A percentile compares a stretch with the other conserved stretches of the same genome.
These are phyloP conservation scores for Talaromyces sp. DNA, from an alignment of 2,329 filamentous ascomycete genomes.

Conservation along the genomic window DNA sequence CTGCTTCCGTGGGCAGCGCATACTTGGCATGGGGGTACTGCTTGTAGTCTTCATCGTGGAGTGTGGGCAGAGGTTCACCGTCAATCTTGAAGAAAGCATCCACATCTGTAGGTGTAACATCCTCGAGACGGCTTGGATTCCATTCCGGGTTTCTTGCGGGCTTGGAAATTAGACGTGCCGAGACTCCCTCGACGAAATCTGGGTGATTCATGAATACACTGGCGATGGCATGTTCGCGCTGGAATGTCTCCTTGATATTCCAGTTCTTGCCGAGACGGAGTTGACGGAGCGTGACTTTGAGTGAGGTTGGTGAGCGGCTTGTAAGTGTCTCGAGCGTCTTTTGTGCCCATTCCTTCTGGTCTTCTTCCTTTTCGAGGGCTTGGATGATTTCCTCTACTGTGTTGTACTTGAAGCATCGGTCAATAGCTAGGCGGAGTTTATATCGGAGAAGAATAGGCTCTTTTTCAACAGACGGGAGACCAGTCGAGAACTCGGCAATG, in stretches of 20 bases:
- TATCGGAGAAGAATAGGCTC: slow-evolving; percentile 64
- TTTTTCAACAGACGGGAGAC: slow-evolving; percentile 59
- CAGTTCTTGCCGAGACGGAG: slow-evolving; percentile 71
- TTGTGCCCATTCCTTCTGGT: slow-evolving; percentile 67
- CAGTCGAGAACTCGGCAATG: slow-evolving; percentile 85
- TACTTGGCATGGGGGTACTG: slow-evolving; percentile 68
- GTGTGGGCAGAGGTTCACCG: slow-evolving; percentile 51
- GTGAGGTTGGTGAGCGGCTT: slow-evolving; percentile 75
- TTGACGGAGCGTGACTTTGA: slow-evolving; percentile 78
- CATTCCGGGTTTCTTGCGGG: slow-evolving; percentile 62
- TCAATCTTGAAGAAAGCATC: slow-evolving; percentile 61
- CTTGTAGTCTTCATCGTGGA: slow-evolving; percentile 57
- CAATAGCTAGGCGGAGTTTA: slow-evolving; percentile 70
- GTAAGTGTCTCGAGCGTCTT: slow-evolving; percentile 71
- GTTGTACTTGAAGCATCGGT: slow-evolving; percentile 69
- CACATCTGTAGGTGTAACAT: slow-evolving; percentile 56
- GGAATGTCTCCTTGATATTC: slow-evolving; percentile 80
- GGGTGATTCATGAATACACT: slow-evolving; percentile 81
- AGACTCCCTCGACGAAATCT: slow-evolving; percentile 91
- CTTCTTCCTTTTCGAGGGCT: slow-evolving; percentile 55
- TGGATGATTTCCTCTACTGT: slow-evolving; percentile 65
- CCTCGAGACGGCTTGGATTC: slow-evolving; percentile 68
- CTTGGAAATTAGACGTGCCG: slow-evolving; percentile 69
- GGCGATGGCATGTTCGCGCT: slow-evolving; percentile 79
- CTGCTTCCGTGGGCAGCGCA: slow-evolving; percentile 65